These are phyloP conservation scores for Euphrasia arctica DNA, from an alignment of 305 asterid genomes.

Conservation along the genomic window DNA sequence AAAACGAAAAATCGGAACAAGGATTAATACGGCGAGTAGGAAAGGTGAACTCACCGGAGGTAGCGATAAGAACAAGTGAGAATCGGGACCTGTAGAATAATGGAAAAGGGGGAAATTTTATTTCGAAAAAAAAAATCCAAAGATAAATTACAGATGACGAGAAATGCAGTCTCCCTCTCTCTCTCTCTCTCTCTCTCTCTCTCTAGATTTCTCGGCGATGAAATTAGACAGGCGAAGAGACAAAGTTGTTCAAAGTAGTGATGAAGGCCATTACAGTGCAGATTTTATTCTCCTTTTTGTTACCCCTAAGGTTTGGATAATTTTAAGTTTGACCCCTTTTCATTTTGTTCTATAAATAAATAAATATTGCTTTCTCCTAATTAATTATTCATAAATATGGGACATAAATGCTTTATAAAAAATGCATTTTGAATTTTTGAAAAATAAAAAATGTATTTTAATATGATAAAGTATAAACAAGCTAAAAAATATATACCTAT, in stretches of 20 bases:
- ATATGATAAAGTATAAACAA: too few relatives aligned
- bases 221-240: conserved; percentile 16
- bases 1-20: background rate
- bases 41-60: conserved; percentile 27
- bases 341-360: too few relatives aligned
- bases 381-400: too few relatives aligned
- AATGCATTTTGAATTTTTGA: too few relatives aligned
- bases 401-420: too few relatives aligned
- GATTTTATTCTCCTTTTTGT: conserved; percentile 21
- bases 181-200: background rate
- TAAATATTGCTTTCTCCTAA: too few relatives aligned
- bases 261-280: conserved; percentile 19
- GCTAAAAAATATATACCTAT: too few relatives aligned
- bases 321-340: conserved; percentile 13
- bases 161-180: conserved; percentile 10
- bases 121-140: background rate
- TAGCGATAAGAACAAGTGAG: conserved; percentile 12
- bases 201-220: conserved; percentile 2
- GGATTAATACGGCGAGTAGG: background rate
- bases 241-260: conserved; percentile 21
- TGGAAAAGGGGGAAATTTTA: conserved; percentile 2
- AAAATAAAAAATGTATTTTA: too few relatives aligned
- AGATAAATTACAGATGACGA: conserved; percentile 14
- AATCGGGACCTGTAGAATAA: conserved; percentile 16
- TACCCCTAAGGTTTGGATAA: conserved; percentile 16